A percentile compares a stretch with the other conserved stretches of the same genome.
phyloP scores from a whole-genome alignment of 768 basidiomycete species.

The Polyporus arcularius region DNA sequence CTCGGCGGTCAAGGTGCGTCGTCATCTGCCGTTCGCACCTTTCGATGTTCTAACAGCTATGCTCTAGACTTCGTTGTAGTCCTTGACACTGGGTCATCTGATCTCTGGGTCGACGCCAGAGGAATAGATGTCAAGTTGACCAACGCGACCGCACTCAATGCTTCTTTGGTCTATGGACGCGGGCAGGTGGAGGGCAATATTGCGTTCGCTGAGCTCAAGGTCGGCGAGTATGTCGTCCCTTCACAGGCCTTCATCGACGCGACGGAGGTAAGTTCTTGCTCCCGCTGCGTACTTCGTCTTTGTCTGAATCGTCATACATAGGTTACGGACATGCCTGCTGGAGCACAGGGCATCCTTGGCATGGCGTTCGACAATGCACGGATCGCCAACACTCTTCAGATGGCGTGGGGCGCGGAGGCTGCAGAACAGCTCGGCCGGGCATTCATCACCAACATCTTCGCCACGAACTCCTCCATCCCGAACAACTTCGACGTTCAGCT shows the following conservation, averaged over 20 bases:
- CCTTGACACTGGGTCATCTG: slow-evolving; percentile 37
- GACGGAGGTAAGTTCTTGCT: slow-evolving; percentile 33
- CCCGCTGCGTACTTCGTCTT: slow-evolving; percentile 34
- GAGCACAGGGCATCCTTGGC: slow-evolving; percentile 65
- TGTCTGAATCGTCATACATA: neutral
- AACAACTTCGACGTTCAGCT: slow-evolving; percentile 29
- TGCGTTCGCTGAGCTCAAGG: slow-evolving; percentile 35
- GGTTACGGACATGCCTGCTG: neutral
- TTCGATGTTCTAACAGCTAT: too few species aligned
- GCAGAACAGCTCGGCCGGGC: slow-evolving; percentile 14
- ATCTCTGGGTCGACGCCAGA: slow-evolving; percentile 32
- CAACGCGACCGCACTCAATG: slow-evolving; percentile 32
- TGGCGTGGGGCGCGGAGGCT: slow-evolving; percentile 10
- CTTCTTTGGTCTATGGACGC: slow-evolving; percentile 39
- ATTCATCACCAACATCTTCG: slow-evolving; percentile 27
- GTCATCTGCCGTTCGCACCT: too few species aligned
- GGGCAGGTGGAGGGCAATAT: slow-evolving; percentile 41
- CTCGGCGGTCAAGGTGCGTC: neutral
- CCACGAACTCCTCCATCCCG: slow-evolving; percentile 21
- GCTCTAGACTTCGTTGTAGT: slow-evolving; percentile 30
- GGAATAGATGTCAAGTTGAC: slow-evolving; percentile 24
- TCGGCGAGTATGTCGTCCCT: slow-evolving; percentile 38
- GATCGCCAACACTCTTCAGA: slow-evolving; percentile 47
- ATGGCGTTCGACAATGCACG: slow-evolving; percentile 80
- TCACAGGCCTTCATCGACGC: slow-evolving; percentile 55